Evolutionary conservation across 257 asterid species (phyloP).

Genomic region (Nyctanthes arbortristis): DNA sequence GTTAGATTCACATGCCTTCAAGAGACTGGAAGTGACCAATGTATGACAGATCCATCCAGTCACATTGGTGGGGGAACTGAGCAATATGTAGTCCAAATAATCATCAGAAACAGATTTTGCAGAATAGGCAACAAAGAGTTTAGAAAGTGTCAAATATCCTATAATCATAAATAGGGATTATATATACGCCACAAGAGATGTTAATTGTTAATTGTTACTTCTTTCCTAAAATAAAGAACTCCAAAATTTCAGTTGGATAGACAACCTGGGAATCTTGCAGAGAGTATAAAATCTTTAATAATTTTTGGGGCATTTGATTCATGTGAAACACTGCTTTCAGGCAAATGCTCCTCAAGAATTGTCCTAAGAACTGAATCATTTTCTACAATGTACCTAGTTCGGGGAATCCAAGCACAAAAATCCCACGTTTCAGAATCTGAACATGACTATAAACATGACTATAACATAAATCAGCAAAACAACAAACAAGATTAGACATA

Average conservation of each 20-base stretch:
- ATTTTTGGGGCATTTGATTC: slow-evolving; percentile 74
- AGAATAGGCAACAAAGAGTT: slow-evolving; percentile 14
- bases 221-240: not conserved
- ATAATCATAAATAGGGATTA: no score
- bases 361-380: no score
- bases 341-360: no score
- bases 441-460: slow-evolving; percentile 19
- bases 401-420: no score
- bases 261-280: slow-evolving; percentile 89
- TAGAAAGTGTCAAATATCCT: no score
- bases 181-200: no score
- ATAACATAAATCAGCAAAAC: slow-evolving; percentile 1
- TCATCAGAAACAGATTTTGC: slow-evolving; percentile 83
- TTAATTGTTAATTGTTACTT: not conserved
- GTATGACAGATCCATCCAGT: slow-evolving; percentile 99
- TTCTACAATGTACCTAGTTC: no score
- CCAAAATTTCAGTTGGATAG: not conserved
- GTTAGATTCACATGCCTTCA: slow-evolving; percentile 50
- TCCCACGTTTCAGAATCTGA: no score
- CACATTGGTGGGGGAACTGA: slow-evolving; percentile 90
- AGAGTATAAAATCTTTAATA: slow-evolving; percentile 69
- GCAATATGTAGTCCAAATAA: no score
- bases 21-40: no score
- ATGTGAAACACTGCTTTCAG: no score
- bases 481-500: no score